A percentile compares a stretch with the other conserved stretches of the same genome.
These are phyloP conservation scores for Pythium diclinum DNA, from an alignment of 352 stramenopile species.

Conservation along the genomic window DNA sequence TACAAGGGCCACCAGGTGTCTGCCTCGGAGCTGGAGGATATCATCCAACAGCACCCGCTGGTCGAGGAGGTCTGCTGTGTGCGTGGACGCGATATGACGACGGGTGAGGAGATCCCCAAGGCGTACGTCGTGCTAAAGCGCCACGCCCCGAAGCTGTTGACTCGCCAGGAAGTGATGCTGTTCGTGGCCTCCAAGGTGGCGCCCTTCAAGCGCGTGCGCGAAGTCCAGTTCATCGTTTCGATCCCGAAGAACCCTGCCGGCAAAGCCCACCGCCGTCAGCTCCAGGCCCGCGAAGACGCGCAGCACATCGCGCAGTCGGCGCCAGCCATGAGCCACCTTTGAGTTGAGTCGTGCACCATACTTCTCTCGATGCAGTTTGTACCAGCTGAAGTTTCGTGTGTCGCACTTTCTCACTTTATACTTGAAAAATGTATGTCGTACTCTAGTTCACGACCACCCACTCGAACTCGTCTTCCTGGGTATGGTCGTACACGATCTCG, in stretches of 20 bases:
- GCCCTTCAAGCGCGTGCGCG: slow-evolving; percentile 69
- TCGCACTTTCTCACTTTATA: slow-evolving; percentile 1
- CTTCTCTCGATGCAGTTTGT: no score
- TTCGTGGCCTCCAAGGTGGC: slow-evolving; percentile 71
- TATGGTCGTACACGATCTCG: slow-evolving; percentile 21
- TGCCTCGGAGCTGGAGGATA: slow-evolving; percentile 89
- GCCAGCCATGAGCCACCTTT: background rate
- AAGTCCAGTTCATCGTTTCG: slow-evolving; percentile 71
- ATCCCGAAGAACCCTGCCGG: slow-evolving; percentile 90
- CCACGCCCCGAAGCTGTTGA: slow-evolving; percentile 26
- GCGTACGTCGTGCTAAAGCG: slow-evolving; percentile 84
- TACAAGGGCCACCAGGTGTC: slow-evolving; percentile 91
- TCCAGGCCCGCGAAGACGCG: slow-evolving; percentile 34
- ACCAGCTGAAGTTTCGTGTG: background rate
- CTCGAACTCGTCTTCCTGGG: slow-evolving; percentile 11
- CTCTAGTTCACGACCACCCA: slow-evolving; percentile 21
- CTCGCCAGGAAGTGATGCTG: slow-evolving; percentile 54
- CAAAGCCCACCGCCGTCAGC: slow-evolving; percentile 88
- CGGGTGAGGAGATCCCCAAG: slow-evolving; percentile 86
- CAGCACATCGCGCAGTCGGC: background rate
- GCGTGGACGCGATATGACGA: slow-evolving; percentile 32
- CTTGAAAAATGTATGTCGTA: background rate
- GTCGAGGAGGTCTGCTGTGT: slow-evolving; percentile 43
- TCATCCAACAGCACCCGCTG: slow-evolving; percentile 75
- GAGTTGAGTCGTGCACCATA: background rate